Percentiles rank a stretch among this genome's conserved stretches.
These are phyloP conservation scores for Fusarium sp. DNA, from an alignment of 2,329 filamentous ascomycete genomes.

Conservation along the genomic window DNA sequence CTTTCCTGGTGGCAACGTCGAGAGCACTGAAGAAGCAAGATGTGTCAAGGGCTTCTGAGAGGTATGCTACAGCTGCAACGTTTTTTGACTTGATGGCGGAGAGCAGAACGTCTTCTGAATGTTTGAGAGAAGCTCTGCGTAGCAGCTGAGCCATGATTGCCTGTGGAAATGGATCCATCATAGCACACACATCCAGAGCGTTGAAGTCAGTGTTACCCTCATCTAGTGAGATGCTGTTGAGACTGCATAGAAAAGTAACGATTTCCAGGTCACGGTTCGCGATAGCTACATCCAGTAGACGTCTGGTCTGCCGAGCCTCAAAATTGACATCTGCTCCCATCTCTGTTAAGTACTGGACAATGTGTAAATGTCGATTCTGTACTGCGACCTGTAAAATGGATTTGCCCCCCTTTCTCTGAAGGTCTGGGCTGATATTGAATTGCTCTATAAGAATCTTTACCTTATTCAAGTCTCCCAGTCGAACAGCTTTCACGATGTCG, in stretches of 20 bases:
- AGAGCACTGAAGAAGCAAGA: not conserved
- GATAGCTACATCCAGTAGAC: not conserved
- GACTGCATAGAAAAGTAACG: not conserved
- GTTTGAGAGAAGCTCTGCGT: not conserved
- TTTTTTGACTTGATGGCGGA: fast-evolving
- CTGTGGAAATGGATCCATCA: fast-evolving
- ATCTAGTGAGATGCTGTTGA: not conserved
- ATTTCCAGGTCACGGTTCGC: not conserved
- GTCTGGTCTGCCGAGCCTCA: fast-evolving
- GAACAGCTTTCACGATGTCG: fast-evolving
- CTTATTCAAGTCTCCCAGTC: not conserved
- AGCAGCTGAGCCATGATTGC: not conserved
- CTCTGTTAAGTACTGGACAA: not conserved
- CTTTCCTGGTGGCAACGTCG: fast-evolving
- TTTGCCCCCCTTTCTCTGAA: not conserved
- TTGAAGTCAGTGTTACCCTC: too few species aligned
- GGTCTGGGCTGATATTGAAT: not conserved
- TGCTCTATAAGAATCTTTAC: not conserved
- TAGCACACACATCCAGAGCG: not conserved
- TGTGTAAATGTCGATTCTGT: not conserved
- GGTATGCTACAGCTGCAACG: fast-evolving
- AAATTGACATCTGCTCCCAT: not conserved
- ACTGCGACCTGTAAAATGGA: not conserved
- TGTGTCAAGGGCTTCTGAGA: not conserved
- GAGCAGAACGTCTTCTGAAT: fast-evolving